Base-by-base conservation (phyloP, 352 stramenopile species). In the Nothophytophthora sp. region DNA sequence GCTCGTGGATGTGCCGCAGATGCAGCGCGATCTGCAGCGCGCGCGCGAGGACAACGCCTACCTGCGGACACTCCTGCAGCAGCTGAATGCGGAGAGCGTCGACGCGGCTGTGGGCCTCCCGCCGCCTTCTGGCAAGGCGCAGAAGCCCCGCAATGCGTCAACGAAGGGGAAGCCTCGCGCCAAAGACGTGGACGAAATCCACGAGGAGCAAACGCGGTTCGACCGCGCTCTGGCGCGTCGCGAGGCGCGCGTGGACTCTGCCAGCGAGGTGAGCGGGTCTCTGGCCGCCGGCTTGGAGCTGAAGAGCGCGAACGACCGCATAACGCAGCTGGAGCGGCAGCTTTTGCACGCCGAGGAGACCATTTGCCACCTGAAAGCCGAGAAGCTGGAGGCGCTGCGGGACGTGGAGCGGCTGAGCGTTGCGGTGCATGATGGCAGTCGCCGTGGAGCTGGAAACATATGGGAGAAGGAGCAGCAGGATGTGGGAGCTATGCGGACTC, bases 331-430 rank as follows among this genome's bases (percentile, higher is more conserved):
- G 13, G 73, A 88, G 43, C 39, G 53, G 19, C 70, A 81, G 50
- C 62, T 90, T 18, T 57, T 92, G 44, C 67, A 85, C 41, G 73
- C 76, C 6, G 81, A 92, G 38, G 79, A 92, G 51, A 75, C 72
- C 4, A 89, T 90, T 33, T 83, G 75, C 54, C 81, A 92, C 60
- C 62, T 92, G 9, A 76, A 82, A 44, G 77, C 79, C 1, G 81
- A 92, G 71, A 89, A 88, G 24, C 53, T 80, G 9, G 68, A 75
- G 11, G 71, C 81, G 6, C 53, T 74, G 51, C 63, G 79, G 15
- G 53, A 81, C 18, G 66, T 85, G 12, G 79, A 92, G 63, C 68
- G 61, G n/a, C 62, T 90, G 16, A 68, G 62, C 19, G 19, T 44
- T 18, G 39, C 45, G 15, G 42, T 48, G 47, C 29, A 22, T 7